Conservation (phyloP, 306 rosid species). For the Castanea mollissima region DNA sequence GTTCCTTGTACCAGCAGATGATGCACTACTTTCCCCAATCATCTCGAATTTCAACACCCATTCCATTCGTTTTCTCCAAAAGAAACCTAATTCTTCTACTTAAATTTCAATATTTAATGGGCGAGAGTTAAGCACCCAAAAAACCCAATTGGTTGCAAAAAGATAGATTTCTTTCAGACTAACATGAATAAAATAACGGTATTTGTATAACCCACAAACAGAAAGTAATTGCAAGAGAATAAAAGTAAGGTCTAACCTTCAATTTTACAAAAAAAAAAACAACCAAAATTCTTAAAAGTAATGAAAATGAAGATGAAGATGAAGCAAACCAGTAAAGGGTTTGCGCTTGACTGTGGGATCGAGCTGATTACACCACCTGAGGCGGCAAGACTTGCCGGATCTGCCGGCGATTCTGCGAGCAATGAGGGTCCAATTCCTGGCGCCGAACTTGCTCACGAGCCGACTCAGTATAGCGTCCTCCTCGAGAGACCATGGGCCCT, state of each 20-base stretch:
- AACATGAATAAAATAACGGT: background rate
- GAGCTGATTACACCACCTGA: slow-evolving; percentile 96
- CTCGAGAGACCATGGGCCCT: slow-evolving; percentile 95
- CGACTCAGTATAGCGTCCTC: slow-evolving; percentile 80
- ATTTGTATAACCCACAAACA: background rate
- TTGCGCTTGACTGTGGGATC: slow-evolving; percentile 93
- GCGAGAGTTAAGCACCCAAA: background rate
- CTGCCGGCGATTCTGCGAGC: slow-evolving; percentile 89
- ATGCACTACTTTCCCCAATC: background rate
- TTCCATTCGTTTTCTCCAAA: background rate
- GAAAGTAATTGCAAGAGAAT: too few relatives aligned
- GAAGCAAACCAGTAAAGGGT: slow-evolving; percentile 66
- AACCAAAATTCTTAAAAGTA: background rate
- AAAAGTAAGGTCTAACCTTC: background rate
- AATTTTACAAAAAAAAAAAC: background rate
- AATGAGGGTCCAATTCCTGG: slow-evolving; percentile 89
- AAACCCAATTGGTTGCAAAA: background rate
- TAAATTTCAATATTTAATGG: background rate
- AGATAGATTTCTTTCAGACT: background rate
- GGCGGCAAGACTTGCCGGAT: slow-evolving; percentile 96
- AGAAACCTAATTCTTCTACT: background rate
- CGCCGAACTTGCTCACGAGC: slow-evolving; percentile 83
- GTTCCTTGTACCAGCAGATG: background rate
- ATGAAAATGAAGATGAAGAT: background rate
- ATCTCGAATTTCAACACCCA: background rate